These are phyloP conservation scores for Hypoxylon cercidicola DNA, from an alignment of 495 filamentous ascomycete genomes.

Conservation along the genomic window DNA sequence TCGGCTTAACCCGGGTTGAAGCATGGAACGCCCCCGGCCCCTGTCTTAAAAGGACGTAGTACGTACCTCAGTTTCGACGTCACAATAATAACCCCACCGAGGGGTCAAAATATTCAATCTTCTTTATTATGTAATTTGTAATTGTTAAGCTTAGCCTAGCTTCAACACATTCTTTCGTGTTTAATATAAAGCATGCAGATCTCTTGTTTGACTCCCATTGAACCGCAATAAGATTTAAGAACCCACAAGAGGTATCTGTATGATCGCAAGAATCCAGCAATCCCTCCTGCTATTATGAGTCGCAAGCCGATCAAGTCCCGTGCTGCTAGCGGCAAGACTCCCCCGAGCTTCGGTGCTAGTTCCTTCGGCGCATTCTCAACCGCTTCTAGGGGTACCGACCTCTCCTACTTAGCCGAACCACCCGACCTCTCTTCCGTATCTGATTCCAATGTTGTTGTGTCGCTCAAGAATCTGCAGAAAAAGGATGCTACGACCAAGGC, in stretches of 20 bases:
- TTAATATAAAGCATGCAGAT: background rate
- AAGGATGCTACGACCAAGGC: conserved; percentile 91
- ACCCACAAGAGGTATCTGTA: background rate
- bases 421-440: conserved; percentile 82
- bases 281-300: conserved; percentile 37
- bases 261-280: conserved; percentile 6
- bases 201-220: background rate
- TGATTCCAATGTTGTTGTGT: conserved; percentile 82
- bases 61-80: background rate
- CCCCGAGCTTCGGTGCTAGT: conserved; percentile 35
- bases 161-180: conserved; percentile 2
- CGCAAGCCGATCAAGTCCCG: conserved; percentile 45
- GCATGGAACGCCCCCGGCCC: background rate
- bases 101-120: conserved; percentile 41
- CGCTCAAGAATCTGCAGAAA: conserved; percentile 91
- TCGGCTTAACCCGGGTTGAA: conserved; percentile 1
- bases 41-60: background rate
- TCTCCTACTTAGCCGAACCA: conserved; percentile 89
- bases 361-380: conserved; percentile 63
- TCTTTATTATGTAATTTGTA: too few relatives aligned
- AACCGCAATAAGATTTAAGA: background rate
- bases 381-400: conserved; percentile 45
- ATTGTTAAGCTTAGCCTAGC: background rate
- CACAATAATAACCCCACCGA: conserved; percentile 42
- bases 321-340: conserved; percentile 42